Percentiles rank a stretch among this genome's conserved stretches.
These are phyloP conservation scores for Leccinum subrobustum DNA, from an alignment of 1,284 basidiomycete genomes.

Conservation along the genomic window DNA sequence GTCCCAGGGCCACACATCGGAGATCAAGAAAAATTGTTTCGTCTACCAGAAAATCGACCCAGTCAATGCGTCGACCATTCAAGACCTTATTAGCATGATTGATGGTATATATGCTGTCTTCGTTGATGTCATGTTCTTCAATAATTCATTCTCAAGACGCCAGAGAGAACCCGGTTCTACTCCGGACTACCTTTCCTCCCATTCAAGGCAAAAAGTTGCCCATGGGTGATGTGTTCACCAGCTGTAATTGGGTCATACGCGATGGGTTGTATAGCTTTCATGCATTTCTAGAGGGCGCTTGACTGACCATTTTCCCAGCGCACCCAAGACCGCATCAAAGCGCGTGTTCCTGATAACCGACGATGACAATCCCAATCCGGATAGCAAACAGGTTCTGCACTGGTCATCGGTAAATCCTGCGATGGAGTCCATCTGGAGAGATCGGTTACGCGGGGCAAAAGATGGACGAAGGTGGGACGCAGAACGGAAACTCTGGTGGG, in stretches of 20 bases:
- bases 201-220: slow-evolving; percentile 53
- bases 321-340: slow-evolving; percentile 83
- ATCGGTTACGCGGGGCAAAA: too few species aligned
- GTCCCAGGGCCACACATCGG: slow-evolving; percentile 52
- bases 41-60: slow-evolving; percentile 76
- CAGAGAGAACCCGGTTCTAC: slow-evolving; percentile 52
- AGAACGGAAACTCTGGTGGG: slow-evolving; percentile 10
- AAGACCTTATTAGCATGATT: slow-evolving; percentile 67
- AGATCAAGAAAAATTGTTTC: slow-evolving; percentile 74
- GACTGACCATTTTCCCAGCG: slow-evolving; percentile 44
- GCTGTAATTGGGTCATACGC: slow-evolving; percentile 84
- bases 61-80: slow-evolving; percentile 79
- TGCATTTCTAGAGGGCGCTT: background rate
- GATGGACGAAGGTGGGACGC: slow-evolving; percentile 9
- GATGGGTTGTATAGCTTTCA: slow-evolving; percentile 62
- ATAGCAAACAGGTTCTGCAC: slow-evolving; percentile 41
- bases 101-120: slow-evolving; percentile 51
- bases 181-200: slow-evolving; percentile 63
- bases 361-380: slow-evolving; percentile 66
- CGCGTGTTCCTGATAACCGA: slow-evolving; percentile 93
- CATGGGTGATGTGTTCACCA: slow-evolving; percentile 83
- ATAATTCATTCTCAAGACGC: slow-evolving; percentile 42
- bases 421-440: too few species aligned
- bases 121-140: background rate
- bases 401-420: too few species aligned